Evolutionary conservation across 2,329 filamentous ascomycete species (phyloP).

Genomic region (Clarireedia homoeocarpa): DNA sequence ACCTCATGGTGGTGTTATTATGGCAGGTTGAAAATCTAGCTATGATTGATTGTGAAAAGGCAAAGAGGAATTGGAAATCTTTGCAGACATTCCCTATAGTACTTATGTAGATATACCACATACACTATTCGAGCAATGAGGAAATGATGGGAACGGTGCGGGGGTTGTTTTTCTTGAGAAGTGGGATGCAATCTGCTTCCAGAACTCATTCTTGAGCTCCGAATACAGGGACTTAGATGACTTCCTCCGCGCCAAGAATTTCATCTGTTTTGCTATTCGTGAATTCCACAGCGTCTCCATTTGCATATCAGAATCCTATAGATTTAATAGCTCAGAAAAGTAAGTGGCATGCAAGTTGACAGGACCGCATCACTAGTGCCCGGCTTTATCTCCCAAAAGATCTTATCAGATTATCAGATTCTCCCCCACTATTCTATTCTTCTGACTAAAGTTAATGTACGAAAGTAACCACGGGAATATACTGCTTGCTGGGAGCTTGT

Average conservation of each 20-base stretch:
- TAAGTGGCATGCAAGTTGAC: background rate
- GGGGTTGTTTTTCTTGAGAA: background rate
- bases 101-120: background rate
- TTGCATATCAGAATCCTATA: too few relatives aligned
- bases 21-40: background rate
- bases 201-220: background rate
- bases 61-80: background rate
- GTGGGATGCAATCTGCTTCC: background rate
- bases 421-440: background rate
- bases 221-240: background rate
- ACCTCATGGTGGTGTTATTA: background rate
- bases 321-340: background rate
- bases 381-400: background rate
- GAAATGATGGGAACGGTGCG: background rate
- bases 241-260: background rate
- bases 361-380: background rate
- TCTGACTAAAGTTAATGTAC: background rate
- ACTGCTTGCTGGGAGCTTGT: background rate
- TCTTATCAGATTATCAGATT: slow-evolving; percentile 1
- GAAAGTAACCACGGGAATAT: too few relatives aligned
- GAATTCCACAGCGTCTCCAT: background rate
- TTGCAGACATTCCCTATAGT: background rate
- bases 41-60: background rate
- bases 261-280: background rate
- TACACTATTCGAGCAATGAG: background rate